phyloP scores from a whole-genome alignment of 495 filamentous ascomycete genomes.

The Cercophora samala region DNA sequence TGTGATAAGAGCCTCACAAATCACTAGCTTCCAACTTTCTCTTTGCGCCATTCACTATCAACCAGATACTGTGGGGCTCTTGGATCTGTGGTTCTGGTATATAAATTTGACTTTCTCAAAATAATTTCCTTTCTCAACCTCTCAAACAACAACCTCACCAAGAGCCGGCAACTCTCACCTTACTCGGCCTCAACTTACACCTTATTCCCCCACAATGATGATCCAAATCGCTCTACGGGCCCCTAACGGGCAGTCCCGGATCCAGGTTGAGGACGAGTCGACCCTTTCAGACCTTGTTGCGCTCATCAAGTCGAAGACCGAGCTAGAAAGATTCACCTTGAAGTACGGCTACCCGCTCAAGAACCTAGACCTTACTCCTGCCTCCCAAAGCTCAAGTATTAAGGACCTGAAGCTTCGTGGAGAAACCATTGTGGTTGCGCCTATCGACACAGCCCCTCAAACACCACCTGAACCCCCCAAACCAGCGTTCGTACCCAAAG shows the following conservation, averaged over 20 bases:
- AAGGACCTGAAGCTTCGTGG: conserved; percentile 68
- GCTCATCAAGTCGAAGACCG: conserved; percentile 37
- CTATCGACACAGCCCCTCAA: conserved; percentile 15
- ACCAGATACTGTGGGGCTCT: not conserved
- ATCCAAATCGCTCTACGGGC: conserved; percentile 42
- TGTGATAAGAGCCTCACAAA: not conserved
- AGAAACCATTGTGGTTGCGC: conserved; percentile 73
- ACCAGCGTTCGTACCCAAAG: conserved; percentile 29
- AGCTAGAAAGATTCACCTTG: conserved; percentile 58
- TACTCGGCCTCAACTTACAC: not conserved
- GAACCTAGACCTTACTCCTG: conserved; percentile 56
- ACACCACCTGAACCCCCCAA: conserved; percentile 10
- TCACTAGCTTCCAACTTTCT: not conserved
- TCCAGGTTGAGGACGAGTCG: conserved; percentile 63
- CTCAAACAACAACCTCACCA: not conserved
- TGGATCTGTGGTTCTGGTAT: not conserved
- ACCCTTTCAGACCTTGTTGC: conserved; percentile 54
- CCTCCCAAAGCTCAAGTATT: conserved; percentile 22
- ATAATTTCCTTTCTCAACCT: not conserved
- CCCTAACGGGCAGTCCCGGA: conserved; percentile 42
- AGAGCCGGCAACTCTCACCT: not conserved
- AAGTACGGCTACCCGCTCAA: conserved; percentile 87
- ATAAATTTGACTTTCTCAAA: not conserved
- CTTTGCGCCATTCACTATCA: not conserved
- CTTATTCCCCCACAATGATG: conserved; percentile 14